A percentile compares a stretch with the other conserved stretches of the same genome.
These are phyloP conservation scores for Hirsutella rhossiliensis DNA, from an alignment of 2,329 filamentous ascomycete species.

Conservation along the genomic window DNA sequence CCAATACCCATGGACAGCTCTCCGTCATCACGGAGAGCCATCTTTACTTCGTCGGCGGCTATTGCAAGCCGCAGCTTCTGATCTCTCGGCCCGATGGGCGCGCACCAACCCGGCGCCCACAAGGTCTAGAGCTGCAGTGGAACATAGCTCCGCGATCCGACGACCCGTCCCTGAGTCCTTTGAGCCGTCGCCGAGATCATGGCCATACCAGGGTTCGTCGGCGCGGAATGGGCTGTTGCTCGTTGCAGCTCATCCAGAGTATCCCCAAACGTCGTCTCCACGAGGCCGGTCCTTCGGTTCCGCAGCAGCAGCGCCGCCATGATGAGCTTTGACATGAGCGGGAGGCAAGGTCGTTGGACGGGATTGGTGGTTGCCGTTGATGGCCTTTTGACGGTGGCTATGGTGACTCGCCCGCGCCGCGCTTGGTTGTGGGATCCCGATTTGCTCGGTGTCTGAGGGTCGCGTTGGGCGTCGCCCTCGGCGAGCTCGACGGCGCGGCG, in stretches of 20 bases:
- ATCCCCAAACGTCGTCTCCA: conserved; percentile 80
- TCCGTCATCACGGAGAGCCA: conserved; percentile 77
- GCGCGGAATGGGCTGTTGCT: conserved; percentile 20
- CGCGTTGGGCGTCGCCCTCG: conserved; percentile 50
- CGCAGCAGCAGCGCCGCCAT: conserved; percentile 71
- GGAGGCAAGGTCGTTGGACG: conserved; percentile 76
- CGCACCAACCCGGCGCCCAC: conserved; percentile 81
- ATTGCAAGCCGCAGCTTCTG: conserved; percentile 79
- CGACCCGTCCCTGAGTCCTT: conserved; percentile 15
- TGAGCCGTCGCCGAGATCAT: conserved; percentile 19
- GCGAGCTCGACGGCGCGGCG: conserved; percentile 89
- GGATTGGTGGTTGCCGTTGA: conserved; percentile 90
- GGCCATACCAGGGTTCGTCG: conserved; percentile 23
- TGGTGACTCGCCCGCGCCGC: conserved; percentile 58
- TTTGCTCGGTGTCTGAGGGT: conserved; percentile 52
- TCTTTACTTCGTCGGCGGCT: conserved; percentile 80
- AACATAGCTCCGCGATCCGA: conserved; percentile 28
- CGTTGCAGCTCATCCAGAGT: conserved; percentile 63
- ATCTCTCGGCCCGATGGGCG: conserved; percentile 65
- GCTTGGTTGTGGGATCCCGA: conserved; percentile 13
- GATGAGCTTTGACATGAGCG: conserved; percentile 73
- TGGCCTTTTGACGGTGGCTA: conserved; percentile 86
- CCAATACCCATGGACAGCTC: conserved; percentile 68
- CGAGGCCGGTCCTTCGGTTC: conserved; percentile 70
- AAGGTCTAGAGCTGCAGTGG: conserved; percentile 66